A percentile compares a stretch with the other conserved stretches of the same genome.
Conservation (phyloP, 164 flowering plant species). For the Taxillus chinensis region DNA sequence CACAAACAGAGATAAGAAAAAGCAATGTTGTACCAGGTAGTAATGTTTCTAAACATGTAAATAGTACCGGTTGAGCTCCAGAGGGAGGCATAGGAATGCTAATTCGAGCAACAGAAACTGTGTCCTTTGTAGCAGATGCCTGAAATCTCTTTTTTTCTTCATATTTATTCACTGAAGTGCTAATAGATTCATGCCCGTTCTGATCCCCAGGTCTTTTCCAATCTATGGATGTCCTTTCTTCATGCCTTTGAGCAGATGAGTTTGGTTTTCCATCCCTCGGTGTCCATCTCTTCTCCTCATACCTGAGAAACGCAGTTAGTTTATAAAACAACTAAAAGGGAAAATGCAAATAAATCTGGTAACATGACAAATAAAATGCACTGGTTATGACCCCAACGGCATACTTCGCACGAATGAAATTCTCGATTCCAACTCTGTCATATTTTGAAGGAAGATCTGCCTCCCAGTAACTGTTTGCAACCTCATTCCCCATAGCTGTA, state of each 20-base stretch:
- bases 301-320: constrained; percentile 27
- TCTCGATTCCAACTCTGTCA: constrained; percentile 90
- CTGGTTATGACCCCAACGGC: constrained; percentile 11
- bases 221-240: constrained; percentile 32
- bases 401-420: constrained; percentile 95
- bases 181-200: constrained; percentile 23
- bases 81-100: constrained; percentile 54
- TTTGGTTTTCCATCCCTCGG: constrained; percentile 50
- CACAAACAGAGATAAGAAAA: not conserved
- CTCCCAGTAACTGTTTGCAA: constrained; percentile 83
- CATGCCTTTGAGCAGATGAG: constrained; percentile 42
- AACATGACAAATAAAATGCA: not conserved
- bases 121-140: constrained; percentile 21
- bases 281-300: constrained; percentile 96
- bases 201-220: constrained; percentile 39
- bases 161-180: constrained; percentile 26
- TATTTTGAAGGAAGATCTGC: constrained; percentile 89
- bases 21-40: not conserved
- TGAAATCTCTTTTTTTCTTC: constrained; percentile 41
- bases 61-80: constrained; percentile 56
- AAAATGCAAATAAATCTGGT: not conserved
- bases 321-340: not conserved
- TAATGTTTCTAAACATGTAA: not conserved
- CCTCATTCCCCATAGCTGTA: constrained; percentile 89
- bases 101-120: constrained; percentile 25